Percentiles rank a stretch among this genome's conserved stretches.
phyloP scores from a whole-genome alignment of 129 eudicot species.

The Oenanthe sinensis region DNA sequence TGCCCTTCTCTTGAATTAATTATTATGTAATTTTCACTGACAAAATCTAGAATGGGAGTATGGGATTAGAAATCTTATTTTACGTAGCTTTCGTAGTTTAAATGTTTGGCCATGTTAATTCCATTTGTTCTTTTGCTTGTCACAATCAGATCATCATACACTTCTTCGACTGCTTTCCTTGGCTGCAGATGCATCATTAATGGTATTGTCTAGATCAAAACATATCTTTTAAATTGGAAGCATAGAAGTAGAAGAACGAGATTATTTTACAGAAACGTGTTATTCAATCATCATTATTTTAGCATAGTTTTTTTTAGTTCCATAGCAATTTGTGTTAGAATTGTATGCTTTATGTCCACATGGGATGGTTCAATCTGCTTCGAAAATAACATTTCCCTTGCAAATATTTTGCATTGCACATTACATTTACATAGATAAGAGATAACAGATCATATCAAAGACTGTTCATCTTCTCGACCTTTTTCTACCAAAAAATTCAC shows the following conservation, averaged over 20 bases:
- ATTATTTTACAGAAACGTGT: background rate
- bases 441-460: background rate
- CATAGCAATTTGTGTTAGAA: too few species aligned
- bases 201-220: background rate
- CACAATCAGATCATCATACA: background rate
- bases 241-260: background rate
- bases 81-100: too few species aligned
- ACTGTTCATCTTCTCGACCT: slow-evolving; percentile 1
- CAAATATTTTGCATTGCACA: background rate
- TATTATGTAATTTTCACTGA: background rate
- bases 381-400: background rate
- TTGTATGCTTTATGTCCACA: too few species aligned
- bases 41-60: background rate
- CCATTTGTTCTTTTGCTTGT: background rate
- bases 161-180: background rate
- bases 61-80: too few species aligned
- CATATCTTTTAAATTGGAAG: background rate
- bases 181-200: background rate
- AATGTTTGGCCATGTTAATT: too few species aligned
- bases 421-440: background rate
- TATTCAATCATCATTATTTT: too few species aligned
- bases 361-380: too few species aligned
- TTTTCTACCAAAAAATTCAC: slow-evolving; percentile 11
- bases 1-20: background rate
- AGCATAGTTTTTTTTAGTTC: too few species aligned